These are phyloP conservation scores for Chlamydomonas applanata DNA, from an alignment of 139 green algal species.

Conservation along the genomic window DNA sequence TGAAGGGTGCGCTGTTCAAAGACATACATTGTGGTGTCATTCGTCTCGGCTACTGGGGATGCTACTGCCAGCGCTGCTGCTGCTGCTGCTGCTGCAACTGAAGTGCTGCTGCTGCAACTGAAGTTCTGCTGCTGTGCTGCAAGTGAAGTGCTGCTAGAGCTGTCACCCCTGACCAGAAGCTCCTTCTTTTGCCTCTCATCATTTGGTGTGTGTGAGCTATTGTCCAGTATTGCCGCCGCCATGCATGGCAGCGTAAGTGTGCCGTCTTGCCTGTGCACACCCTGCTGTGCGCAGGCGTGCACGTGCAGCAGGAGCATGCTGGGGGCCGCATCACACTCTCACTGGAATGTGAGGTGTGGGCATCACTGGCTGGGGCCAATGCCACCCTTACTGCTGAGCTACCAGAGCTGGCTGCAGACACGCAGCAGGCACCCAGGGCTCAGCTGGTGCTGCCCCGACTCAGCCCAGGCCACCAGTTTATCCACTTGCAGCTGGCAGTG, in stretches of 20 bases:
- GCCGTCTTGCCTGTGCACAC: too few species aligned
- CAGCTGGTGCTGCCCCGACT: background rate
- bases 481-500: background rate
- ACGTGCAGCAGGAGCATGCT: background rate
- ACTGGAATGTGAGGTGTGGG: conserved; percentile 3
- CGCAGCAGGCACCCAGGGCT: background rate
- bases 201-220: too few species aligned
- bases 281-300: background rate
- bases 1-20: conserved; percentile 26
- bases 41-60: background rate
- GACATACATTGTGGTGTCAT: too few species aligned
- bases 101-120: background rate
- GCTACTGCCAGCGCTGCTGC: background rate
- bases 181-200: too few species aligned
- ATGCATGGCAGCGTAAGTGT: too few species aligned
- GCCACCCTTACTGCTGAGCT: background rate
- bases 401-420: background rate
- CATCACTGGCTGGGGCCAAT: background rate
- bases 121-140: too few species aligned
- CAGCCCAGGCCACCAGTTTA: background rate
- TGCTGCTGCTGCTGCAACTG: background rate
- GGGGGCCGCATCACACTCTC: background rate
- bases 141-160: too few species aligned
- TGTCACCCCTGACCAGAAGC: too few species aligned
- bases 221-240: too few species aligned